phyloP scores from a whole-genome alignment of 352 stramenopile genomes.

The Blastocystis sp. region DNA sequence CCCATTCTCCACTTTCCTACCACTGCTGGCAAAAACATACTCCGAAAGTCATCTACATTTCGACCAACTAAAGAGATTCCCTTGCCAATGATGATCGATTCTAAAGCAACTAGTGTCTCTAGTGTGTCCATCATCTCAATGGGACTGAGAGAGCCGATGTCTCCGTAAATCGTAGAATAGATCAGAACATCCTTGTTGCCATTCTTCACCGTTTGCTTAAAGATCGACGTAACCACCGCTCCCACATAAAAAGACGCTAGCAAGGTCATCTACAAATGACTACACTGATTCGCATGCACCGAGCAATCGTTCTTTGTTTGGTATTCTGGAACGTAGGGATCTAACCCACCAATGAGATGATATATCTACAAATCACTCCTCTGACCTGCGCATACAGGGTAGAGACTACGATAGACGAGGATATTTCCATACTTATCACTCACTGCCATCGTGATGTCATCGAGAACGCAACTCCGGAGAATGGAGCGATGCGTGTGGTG shows the following conservation, averaged over 20 bases:
- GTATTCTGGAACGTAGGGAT: neutral
- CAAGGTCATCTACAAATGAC: conserved; percentile 4
- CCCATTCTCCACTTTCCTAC: neutral
- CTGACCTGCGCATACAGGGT: neutral
- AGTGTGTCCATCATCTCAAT: conserved; percentile 10
- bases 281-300: neutral
- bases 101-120: neutral
- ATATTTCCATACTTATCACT: conserved; percentile 63
- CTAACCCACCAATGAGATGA: neutral
- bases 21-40: neutral
- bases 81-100: conserved; percentile 27
- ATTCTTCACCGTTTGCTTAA: neutral
- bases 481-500: conserved; percentile 36
- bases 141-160: neutral
- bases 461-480: neutral
- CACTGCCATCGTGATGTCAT: conserved; percentile 13
- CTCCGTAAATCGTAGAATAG: conserved; percentile 32
- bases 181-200: conserved; percentile 4
- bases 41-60: conserved; percentile 30
- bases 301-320: neutral
- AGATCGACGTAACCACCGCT: conserved; percentile 17
- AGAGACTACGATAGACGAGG: conserved; percentile 25
- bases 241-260: conserved; percentile 7
- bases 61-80: neutral
- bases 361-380: neutral